A percentile compares a stretch with the other conserved stretches of the same genome.
These are phyloP conservation scores for Tetrapisispora nanseiensis DNA, from an alignment of 805 yeast genomes.

Conservation along the genomic window DNA sequence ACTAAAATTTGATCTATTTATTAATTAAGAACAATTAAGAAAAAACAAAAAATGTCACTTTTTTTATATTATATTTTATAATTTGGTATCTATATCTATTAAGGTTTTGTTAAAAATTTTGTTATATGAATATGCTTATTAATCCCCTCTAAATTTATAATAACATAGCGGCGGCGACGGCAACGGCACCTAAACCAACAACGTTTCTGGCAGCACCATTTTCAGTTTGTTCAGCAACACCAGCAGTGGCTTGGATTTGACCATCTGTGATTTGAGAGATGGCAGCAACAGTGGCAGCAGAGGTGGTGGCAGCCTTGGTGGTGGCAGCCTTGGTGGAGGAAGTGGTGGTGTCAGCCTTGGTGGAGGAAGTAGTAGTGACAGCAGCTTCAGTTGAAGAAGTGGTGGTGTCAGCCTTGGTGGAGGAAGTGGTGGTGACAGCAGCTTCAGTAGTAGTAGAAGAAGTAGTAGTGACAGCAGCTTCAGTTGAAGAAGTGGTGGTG, in stretches of 20 bases:
- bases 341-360: too few species aligned
- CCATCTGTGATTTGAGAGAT: background rate
- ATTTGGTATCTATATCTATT: too few species aligned
- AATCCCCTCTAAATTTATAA: background rate
- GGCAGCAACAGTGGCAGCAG: conserved; percentile 6
- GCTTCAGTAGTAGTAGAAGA: background rate
- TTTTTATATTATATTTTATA: too few species aligned
- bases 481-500: conserved; percentile 3
- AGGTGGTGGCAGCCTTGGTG: conserved; percentile 1
- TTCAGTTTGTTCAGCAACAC: background rate
- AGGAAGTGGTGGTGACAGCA: background rate
- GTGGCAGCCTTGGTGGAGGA: conserved; percentile 17
- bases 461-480: conserved; percentile 9
- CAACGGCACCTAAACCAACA: background rate
- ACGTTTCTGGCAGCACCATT: background rate
- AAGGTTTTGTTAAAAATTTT: too few species aligned
- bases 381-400: too few species aligned
- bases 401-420: background rate
- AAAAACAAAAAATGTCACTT: too few species aligned
- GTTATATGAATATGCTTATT: too few species aligned
- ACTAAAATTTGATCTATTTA: too few species aligned
- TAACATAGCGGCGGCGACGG: background rate
- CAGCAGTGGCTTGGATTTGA: background rate
- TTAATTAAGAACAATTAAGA: too few species aligned
- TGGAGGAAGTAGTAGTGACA: too few species aligned